Percentiles rank a stretch among this genome's conserved stretches.
These are phyloP conservation scores for Aspergillaceae sp. DNA, from an alignment of 2,329 filamentous ascomycete species.

Conservation along the genomic window DNA sequence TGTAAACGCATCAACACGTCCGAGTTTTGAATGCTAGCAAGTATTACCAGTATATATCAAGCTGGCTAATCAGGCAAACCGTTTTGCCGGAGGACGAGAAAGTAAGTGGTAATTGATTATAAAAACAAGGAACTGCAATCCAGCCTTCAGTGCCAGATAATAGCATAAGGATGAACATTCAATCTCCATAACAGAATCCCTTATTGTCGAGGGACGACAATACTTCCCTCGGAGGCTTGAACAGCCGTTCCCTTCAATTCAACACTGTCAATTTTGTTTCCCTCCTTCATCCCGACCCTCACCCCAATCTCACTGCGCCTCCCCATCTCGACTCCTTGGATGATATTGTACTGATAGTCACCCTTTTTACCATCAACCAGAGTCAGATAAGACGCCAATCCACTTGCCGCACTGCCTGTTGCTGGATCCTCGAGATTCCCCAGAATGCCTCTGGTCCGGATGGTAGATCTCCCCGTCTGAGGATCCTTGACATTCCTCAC, in stretches of 20 bases:
- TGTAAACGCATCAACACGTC: no score
- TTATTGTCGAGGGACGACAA: background rate
- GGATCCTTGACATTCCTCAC: constrained; percentile 1
- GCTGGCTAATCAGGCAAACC: no score
- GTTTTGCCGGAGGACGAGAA: no score
- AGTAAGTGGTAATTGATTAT: no score
- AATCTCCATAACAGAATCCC: no score
- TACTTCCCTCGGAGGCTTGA: background rate
- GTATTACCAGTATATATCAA: no score
- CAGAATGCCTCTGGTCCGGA: constrained; percentile 10
- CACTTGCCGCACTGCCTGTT: constrained; percentile 52
- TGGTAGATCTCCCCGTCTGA: constrained; percentile 3
- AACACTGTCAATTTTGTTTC: background rate
- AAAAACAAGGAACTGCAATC: no score
- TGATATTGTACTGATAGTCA: constrained; percentile 40
- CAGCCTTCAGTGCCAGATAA: no score
- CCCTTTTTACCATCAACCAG: constrained; percentile 25
- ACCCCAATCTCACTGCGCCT: constrained; percentile 17
- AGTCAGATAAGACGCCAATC: constrained; percentile 45
- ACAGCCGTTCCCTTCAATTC: background rate
- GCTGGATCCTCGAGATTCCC: constrained; percentile 48
- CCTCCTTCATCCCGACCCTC: background rate
- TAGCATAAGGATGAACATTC: no score
- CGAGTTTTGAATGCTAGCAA: no score
- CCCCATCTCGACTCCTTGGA: constrained; percentile 59